Base-by-base conservation (phyloP, 1,284 basidiomycete genomes). In the Lentinula novae-zelandiae region DNA sequence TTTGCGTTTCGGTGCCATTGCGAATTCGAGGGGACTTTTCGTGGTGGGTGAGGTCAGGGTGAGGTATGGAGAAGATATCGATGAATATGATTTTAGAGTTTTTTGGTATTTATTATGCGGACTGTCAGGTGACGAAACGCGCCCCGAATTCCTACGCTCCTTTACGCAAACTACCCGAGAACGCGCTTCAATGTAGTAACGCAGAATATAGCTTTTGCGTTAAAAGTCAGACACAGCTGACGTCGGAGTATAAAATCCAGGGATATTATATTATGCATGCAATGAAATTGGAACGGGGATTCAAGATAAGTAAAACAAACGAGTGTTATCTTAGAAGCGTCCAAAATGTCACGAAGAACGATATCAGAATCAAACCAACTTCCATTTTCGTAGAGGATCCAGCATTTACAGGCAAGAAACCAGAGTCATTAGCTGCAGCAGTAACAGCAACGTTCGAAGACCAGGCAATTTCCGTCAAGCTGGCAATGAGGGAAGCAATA, bases 341-440 rank as follows among this genome's bases (percentile, higher is more conserved):
- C 46, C 53, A 57, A 8, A 56, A 40, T 51, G n/a, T 57, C 4
- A 61, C 53, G 48, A 39, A 17, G 20, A 48, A 38, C 39, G 51
- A 3, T 5, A 61, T 12, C 12, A 38, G 38, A 27, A 61, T 17
- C 48, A 55, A 62, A 61, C 8, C 44, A 51, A 57, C 6, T 34
- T 46, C 38, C 27, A 53, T 20, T 9, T 13, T 61, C 48, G 55
- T 20, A 48, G 40, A 36, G 33, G 33, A 57, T 22, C 65, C 68
- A 13, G 66, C 63, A 57, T 72, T 75, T 6, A 73, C 68, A 17
- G 72, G 72, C 52, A 73, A 57, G 52, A 73, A 72, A n/a, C 70
- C 68, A 2, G 69, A 68, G 39, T 60, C 62, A 44, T 70, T 66
- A 31, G 62, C 57, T n/a, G 60, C 63, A 50, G 53, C 61, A 61